Percentiles rank a stretch among this genome's conserved stretches.
phyloP scores from a whole-genome alignment of 768 basidiomycete genomes.

The Trametes gibbosa region DNA sequence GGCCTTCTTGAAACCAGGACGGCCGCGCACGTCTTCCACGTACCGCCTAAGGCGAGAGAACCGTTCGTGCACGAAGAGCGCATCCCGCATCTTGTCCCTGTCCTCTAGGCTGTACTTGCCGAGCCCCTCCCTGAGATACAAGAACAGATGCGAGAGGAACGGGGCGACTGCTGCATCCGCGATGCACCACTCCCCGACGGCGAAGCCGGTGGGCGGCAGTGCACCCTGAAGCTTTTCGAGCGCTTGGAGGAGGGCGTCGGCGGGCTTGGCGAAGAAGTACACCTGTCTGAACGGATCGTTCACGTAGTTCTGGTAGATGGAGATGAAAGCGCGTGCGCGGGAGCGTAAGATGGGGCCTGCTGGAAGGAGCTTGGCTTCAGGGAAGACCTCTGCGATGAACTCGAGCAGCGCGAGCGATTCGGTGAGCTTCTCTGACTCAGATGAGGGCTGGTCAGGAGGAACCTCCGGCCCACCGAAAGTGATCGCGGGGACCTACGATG shows the following conservation, averaged over 20 bases:
- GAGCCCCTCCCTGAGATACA: conserved; percentile 46
- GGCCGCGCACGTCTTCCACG: conserved; percentile 40
- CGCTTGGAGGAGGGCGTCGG: conserved; percentile 39
- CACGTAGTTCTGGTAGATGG: conserved; percentile 43
- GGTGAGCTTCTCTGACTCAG: conserved; percentile 55
- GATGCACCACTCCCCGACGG: conserved; percentile 45
- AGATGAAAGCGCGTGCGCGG: conserved; percentile 57
- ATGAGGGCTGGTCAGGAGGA: conserved; percentile 53
- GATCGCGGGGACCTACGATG: conserved; percentile 50
- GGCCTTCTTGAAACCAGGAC: conserved; percentile 52
- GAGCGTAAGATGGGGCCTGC: conserved; percentile 54
- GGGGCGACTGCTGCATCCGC: conserved; percentile 62
- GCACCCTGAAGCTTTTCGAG: conserved; percentile 47
- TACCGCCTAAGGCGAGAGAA: conserved; percentile 51
- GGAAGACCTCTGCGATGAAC: conserved; percentile 59
- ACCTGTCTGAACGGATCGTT: conserved; percentile 40
- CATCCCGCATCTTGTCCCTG: conserved; percentile 42
- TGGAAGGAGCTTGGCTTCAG: conserved; percentile 47
- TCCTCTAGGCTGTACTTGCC: conserved; percentile 48
- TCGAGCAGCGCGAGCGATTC: conserved; percentile 66
- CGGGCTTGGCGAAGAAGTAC: conserved; percentile 38
- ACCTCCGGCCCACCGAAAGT: conserved; percentile 58
- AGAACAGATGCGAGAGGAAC: conserved; percentile 50
- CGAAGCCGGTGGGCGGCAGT: conserved; percentile 47
- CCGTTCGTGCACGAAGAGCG: conserved; percentile 39